A percentile compares a stretch with the other conserved stretches of the same genome.
phyloP scores from a whole-genome alignment of 257 asterid species.

The Solanum piurae region DNA sequence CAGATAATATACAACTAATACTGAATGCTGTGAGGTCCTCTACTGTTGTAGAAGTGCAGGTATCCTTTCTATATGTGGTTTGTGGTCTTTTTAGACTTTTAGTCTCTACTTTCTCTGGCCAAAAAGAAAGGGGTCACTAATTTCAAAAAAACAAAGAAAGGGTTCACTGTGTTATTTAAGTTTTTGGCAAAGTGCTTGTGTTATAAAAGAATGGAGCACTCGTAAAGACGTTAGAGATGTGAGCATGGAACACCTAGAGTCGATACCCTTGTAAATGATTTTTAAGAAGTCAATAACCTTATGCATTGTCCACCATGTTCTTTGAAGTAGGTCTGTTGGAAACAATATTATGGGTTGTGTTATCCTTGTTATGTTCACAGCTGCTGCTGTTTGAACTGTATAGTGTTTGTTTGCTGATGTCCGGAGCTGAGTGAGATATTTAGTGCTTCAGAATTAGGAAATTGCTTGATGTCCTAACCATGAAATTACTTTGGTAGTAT shows the following conservation, averaged over 20 bases:
- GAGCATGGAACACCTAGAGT: not conserved
- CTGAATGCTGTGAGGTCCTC: slow-evolving; percentile 42
- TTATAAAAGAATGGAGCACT: not conserved
- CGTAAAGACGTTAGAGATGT: not conserved
- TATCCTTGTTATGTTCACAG: not conserved
- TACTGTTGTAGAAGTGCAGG: slow-evolving; percentile 68
- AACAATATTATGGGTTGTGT: not conserved
- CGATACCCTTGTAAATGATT: not conserved
- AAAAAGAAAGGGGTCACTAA: not conserved
- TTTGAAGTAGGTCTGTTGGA: not conserved
- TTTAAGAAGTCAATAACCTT: not conserved
- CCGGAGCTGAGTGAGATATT: not conserved
- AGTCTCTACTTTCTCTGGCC: not conserved
- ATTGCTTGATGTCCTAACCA: not conserved
- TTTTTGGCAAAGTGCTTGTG: not conserved
- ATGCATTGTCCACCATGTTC: not conserved
- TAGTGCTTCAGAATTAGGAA: not conserved
- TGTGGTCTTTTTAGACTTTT: not conserved
- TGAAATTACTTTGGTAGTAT: not conserved
- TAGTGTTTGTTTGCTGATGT: not conserved
- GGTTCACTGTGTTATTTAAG: not conserved
- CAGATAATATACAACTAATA: slow-evolving; percentile 51
- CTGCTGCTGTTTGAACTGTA: not conserved
- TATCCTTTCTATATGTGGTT: not conserved
- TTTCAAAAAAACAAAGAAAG: not conserved